Conservation (phyloP, 2,329 filamentous ascomycete species). For the Penicillium sp. region DNA sequence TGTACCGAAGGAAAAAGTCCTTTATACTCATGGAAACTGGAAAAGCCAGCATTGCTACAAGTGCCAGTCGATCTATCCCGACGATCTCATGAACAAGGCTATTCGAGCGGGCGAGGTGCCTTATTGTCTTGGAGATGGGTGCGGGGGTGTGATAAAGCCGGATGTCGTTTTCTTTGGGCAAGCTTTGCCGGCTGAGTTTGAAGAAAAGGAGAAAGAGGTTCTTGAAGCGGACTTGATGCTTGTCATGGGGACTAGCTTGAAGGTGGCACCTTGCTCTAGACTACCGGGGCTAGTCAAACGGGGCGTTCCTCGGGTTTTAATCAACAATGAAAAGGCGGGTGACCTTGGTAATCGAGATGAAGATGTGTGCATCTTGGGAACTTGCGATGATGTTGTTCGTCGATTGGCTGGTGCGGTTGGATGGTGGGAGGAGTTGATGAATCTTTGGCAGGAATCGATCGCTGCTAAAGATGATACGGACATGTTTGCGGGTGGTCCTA, state of each 20-base stretch:
- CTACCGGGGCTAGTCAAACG: constrained; percentile 60
- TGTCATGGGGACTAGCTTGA: constrained; percentile 74
- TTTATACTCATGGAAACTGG: constrained; percentile 86
- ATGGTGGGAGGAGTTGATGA: constrained; percentile 74
- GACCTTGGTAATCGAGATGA: constrained; percentile 67
- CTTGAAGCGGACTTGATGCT: constrained; percentile 65
- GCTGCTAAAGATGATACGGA: constrained; percentile 53
- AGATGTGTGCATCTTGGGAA: constrained; percentile 70
- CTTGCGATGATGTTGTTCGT: constrained; percentile 71
- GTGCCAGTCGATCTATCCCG: constrained; percentile 64
- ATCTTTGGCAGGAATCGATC: constrained; percentile 61
- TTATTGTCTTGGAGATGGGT: constrained; percentile 56
- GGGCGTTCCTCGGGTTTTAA: constrained; percentile 65
- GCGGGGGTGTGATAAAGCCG: constrained; percentile 73
- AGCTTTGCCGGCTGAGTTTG: constrained; percentile 58
- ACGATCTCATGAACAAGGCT: constrained; percentile 63
- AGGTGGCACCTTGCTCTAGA: constrained; percentile 74
- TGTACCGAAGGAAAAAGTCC: constrained; percentile 66
- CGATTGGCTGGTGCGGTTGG: constrained; percentile 69
- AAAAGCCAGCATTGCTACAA: constrained; percentile 78
- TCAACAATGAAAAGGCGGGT: constrained; percentile 76
- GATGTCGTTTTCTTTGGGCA: constrained; percentile 87
- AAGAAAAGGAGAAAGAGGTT: constrained; percentile 49
- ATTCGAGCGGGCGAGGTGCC: constrained; percentile 65
- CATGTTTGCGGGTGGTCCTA: constrained; percentile 40